A percentile compares a stretch with the other conserved stretches of the same genome.
These are phyloP conservation scores for Eucalyptus microcorys DNA, from an alignment of 345 rosid genomes.

Conservation along the genomic window DNA sequence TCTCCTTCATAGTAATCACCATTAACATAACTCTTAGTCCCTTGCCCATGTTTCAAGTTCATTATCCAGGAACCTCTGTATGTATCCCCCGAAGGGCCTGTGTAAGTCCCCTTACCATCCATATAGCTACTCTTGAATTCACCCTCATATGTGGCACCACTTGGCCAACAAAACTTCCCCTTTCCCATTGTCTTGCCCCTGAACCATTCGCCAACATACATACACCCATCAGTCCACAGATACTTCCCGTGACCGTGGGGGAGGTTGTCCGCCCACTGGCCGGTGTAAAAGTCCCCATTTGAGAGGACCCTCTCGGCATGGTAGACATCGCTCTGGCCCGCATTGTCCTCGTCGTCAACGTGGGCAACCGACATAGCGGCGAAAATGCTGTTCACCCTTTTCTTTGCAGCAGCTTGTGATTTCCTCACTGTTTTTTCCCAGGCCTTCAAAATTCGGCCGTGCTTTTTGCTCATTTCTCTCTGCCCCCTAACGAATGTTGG, in stretches of 20 bases:
- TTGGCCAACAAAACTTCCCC: constrained; percentile 89
- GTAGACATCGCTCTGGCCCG: constrained; percentile 16
- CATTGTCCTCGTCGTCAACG: constrained; percentile 67
- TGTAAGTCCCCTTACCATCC: constrained; percentile 92
- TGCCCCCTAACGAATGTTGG: background rate
- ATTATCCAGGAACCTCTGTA: constrained; percentile 82
- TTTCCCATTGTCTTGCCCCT: constrained; percentile 64
- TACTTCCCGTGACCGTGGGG: constrained; percentile 87
- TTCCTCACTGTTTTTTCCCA: constrained; percentile 27
- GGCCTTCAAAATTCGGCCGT: constrained; percentile 21
- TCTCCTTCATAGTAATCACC: constrained; percentile 89
- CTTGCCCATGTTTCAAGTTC: constrained; percentile 86
- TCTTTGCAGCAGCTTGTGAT: constrained; percentile 28
- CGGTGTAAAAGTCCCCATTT: constrained; percentile 83
- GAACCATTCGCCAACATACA: constrained; percentile 88
- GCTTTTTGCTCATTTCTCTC: background rate
- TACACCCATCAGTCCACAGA: constrained; percentile 89
- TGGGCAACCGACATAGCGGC: constrained; percentile 77
- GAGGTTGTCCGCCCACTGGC: constrained; percentile 50
- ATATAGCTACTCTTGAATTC: constrained; percentile 80
- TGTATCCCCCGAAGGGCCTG: constrained; percentile 52
- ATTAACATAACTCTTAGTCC: constrained; percentile 49
- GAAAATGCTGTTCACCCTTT: constrained; percentile 17
- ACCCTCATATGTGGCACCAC: constrained; percentile 92
- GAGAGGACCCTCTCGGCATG: constrained; percentile 48